phyloP scores from a whole-genome alignment of 2,329 filamentous ascomycete species.

The Pseudogymnoascus sp. region DNA sequence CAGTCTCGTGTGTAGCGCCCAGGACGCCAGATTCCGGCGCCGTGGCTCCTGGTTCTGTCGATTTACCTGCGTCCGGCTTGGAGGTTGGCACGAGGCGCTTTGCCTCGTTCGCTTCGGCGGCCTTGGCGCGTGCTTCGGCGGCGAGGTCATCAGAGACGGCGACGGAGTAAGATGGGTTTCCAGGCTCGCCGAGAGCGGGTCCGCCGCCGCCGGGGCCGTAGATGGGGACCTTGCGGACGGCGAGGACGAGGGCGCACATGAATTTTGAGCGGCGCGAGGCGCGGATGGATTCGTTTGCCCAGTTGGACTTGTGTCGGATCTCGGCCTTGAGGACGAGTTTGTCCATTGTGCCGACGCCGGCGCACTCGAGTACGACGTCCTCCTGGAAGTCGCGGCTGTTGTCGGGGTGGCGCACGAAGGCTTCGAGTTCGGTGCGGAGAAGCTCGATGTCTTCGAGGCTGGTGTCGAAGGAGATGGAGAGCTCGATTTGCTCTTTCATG shows the following conservation, averaged over 20 bases:
- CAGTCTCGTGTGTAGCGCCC: conserved; percentile 26
- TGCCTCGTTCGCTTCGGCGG: conserved; percentile 51
- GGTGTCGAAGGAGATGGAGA: conserved; percentile 80
- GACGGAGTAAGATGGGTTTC: conserved; percentile 76
- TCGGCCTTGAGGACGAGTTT: conserved; percentile 77
- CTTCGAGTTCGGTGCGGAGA: conserved; percentile 73
- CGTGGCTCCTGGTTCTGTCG: neutral
- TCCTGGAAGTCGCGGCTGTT: conserved; percentile 88
- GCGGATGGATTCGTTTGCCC: conserved; percentile 78
- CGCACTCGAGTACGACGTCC: conserved; percentile 70
- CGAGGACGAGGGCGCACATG: conserved; percentile 84
- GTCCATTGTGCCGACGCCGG: conserved; percentile 74
- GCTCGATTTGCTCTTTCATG: conserved; percentile 73
- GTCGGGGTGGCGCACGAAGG: conserved; percentile 72
- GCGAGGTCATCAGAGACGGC: conserved; percentile 63
- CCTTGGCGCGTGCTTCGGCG: conserved; percentile 49
- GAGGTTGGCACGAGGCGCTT: conserved; percentile 52
- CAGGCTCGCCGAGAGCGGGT: conserved; percentile 52
- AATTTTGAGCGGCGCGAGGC: conserved; percentile 84
- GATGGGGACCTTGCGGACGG: conserved; percentile 81
- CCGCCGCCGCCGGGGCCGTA: conserved; percentile 67
- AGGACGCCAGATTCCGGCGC: conserved; percentile 19
- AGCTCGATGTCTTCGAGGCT: conserved; percentile 82
- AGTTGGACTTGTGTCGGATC: conserved; percentile 88
- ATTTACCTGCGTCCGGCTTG: neutral